phyloP scores from a whole-genome alignment of 2,329 filamentous ascomycete genomes.

The Penicillium sp. region DNA sequence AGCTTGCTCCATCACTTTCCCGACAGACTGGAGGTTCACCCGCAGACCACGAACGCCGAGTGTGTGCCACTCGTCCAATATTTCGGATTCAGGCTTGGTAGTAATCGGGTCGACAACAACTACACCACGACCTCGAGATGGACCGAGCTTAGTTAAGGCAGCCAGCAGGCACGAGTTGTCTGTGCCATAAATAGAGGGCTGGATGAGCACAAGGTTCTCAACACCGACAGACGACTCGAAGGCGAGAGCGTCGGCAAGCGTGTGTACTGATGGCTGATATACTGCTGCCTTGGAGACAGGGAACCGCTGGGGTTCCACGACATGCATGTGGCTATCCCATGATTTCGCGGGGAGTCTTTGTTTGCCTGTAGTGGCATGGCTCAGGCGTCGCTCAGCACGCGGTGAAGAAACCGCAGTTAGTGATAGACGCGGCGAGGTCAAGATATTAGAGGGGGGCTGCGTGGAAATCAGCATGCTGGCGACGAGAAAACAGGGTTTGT shows the following conservation, averaged over 20 bases:
- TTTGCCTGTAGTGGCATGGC: constrained; percentile 12
- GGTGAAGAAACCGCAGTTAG: constrained; percentile 8
- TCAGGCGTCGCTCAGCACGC: constrained; percentile 11
- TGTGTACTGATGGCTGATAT: constrained; percentile 55
- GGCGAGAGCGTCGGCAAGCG: constrained; percentile 50
- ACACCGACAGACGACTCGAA: constrained; percentile 57
- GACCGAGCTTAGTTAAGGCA: constrained; percentile 52
- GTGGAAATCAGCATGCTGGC: constrained; percentile 26
- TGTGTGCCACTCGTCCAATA: constrained; percentile 55
- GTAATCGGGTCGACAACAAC: constrained; percentile 56
- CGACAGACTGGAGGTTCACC: constrained; percentile 59
- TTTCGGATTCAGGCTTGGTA: constrained; percentile 36
- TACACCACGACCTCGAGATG: constrained; percentile 54
- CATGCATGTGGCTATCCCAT: constrained; percentile 67
- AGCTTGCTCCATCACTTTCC: constrained; percentile 39
- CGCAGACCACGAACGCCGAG: constrained; percentile 61
- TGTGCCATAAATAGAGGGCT: constrained; percentile 62
- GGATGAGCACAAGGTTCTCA: constrained; percentile 59
- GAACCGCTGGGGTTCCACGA: constrained; percentile 56
- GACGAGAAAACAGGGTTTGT: not conserved
- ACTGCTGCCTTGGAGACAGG: constrained; percentile 50
- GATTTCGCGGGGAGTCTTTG: constrained; percentile 36
- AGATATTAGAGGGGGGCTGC: constrained; percentile 21
- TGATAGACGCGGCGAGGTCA: constrained; percentile 18
- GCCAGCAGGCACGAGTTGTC: constrained; percentile 62